These are phyloP conservation scores for Oidium heveae DNA, from an alignment of 2,329 filamentous ascomycete species.

Conservation along the genomic window DNA sequence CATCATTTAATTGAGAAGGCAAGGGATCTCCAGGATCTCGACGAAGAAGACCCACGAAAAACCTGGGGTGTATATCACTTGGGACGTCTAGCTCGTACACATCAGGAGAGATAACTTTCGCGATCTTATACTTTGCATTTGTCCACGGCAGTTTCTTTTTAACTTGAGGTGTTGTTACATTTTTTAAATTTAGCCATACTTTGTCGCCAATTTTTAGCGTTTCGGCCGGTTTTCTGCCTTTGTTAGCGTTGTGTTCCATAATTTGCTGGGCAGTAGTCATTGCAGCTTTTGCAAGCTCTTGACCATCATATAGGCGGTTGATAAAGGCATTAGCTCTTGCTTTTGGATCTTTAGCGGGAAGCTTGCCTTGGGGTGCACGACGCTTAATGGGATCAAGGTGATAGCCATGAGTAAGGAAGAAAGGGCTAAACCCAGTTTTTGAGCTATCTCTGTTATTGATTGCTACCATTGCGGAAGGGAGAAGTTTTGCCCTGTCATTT, in stretches of 20 bases:
- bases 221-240: not conserved
- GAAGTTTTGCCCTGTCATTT: slow-evolving; percentile 1
- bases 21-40: not conserved
- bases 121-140: not conserved
- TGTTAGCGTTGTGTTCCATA: not conserved
- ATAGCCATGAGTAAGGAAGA: not conserved
- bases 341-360: not conserved
- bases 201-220: not conserved
- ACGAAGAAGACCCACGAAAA: too few relatives aligned
- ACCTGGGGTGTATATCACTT: not conserved
- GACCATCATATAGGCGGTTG: not conserved
- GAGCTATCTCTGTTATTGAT: not conserved
- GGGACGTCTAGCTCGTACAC: not conserved
- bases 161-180: not conserved
- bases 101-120: not conserved
- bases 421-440: not conserved
- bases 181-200: not conserved
- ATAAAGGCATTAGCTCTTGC: not conserved
- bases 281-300: not conserved
- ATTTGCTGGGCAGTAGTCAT: not conserved
- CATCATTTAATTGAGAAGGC: too few relatives aligned
- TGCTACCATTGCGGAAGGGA: not conserved
- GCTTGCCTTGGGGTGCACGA: not conserved
- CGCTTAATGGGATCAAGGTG: not conserved
- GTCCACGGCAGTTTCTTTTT: not conserved